Evolutionary conservation across 2,329 filamentous ascomycete species (phyloP).

Genomic region (Fusarium coffeatum): DNA sequence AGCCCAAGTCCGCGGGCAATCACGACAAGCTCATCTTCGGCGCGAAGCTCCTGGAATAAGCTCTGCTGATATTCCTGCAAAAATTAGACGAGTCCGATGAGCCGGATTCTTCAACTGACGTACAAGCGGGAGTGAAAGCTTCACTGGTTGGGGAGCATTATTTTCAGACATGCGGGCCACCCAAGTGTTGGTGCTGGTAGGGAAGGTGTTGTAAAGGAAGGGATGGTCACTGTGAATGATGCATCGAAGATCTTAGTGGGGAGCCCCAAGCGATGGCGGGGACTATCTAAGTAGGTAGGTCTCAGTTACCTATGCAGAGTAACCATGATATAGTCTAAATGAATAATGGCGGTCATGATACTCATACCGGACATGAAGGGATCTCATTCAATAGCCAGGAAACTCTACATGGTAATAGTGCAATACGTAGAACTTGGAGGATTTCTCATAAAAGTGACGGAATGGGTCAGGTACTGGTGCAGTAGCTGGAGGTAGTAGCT

Average conservation of each 20-base stretch:
- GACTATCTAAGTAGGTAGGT: conserved; percentile 1
- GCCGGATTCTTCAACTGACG: neutral
- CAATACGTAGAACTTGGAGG: neutral
- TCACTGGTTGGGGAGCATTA: conserved; percentile 75
- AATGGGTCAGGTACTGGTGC: neutral
- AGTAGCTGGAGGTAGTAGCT: too few species aligned
- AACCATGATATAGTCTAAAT: conserved; percentile 11
- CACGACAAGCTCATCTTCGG: conserved; percentile 93
- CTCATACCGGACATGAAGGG: neutral
- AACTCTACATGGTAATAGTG: neutral
- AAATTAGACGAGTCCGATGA: conserved; percentile 22
- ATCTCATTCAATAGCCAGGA: neutral
- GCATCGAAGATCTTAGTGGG: conserved; percentile 30
- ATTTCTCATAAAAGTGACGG: neutral
- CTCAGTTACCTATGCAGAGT: neutral
- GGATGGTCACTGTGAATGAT: conserved; percentile 32
- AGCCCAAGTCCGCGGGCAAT: conserved; percentile 92
- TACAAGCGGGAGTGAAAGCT: conserved; percentile 76
- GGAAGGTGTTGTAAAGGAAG: conserved; percentile 26
- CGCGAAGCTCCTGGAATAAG: conserved; percentile 88
- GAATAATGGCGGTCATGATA: neutral
- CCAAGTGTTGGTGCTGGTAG: conserved; percentile 29
- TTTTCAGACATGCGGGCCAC: conserved; percentile 62
- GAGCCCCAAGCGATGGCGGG: conserved; percentile 17
- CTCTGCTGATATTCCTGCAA: conserved; percentile 90